phyloP scores from a whole-genome alignment of 257 asterid genomes.

The Plantago elongata region DNA sequence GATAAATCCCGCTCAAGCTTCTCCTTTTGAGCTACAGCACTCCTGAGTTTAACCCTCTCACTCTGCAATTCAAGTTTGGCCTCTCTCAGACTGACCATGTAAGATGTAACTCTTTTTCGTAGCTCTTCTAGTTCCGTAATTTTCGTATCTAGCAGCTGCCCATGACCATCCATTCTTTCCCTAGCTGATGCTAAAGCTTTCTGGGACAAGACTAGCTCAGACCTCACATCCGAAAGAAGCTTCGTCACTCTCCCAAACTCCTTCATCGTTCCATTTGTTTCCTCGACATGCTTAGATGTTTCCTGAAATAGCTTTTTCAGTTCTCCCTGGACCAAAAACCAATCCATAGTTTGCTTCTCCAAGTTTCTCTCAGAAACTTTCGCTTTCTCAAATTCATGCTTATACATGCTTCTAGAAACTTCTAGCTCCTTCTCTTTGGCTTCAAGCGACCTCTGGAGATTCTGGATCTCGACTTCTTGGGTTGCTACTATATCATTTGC shows the following conservation, averaged over 20 bases:
- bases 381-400: constrained; percentile 49
- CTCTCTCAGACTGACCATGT: constrained; percentile 52
- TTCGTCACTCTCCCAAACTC: constrained; percentile 65
- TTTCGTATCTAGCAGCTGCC: constrained; percentile 47
- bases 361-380: constrained; percentile 48
- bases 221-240: constrained; percentile 66
- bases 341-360: constrained; percentile 71
- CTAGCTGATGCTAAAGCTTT: constrained; percentile 53
- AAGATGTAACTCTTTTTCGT: constrained; percentile 46
- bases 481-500: constrained; percentile 52
- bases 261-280: constrained; percentile 48
- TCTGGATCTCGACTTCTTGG: constrained; percentile 68
- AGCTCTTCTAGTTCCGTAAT: constrained; percentile 60
- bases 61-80: constrained; percentile 66
- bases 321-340: constrained; percentile 68
- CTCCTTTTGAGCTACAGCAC: constrained; percentile 59
- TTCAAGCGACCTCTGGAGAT: constrained; percentile 46
- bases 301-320: constrained; percentile 55
- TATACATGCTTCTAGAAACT: constrained; percentile 31
- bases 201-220: constrained; percentile 68
- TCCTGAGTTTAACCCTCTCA: constrained; percentile 54
- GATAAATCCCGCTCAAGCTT: constrained; percentile 58
- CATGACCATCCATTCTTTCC: constrained; percentile 52
- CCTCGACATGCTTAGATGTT: constrained; percentile 43
- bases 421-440: constrained; percentile 60